Percentiles rank a stretch among this genome's conserved stretches.
Evolutionary conservation across 306 rosid genomes (phyloP).

Genomic region (Spatholobus suberectus): DNA sequence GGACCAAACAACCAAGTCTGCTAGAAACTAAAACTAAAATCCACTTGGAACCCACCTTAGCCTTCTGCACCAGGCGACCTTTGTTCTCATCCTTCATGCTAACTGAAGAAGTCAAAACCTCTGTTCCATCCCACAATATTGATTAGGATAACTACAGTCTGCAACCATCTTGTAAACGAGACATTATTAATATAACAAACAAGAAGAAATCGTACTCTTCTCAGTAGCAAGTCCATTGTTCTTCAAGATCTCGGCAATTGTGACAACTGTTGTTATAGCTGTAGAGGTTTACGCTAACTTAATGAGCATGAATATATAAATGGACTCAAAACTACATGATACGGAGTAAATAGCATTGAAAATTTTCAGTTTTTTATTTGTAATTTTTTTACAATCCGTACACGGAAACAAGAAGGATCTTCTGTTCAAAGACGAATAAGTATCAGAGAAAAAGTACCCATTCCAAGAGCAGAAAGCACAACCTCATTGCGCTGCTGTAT

Average conservation of each 20-base stretch:
- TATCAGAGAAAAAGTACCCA: conserved; percentile 62
- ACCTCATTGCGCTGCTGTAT: conserved; percentile 97
- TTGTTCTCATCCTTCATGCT: conserved; percentile 90
- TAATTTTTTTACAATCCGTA: background rate
- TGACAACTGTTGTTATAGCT: conserved; percentile 96
- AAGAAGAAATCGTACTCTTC: conserved; percentile 62
- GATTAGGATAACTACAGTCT: conserved; percentile 10
- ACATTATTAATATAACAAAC: background rate
- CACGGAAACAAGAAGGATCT: background rate
- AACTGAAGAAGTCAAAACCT: conserved; percentile 85
- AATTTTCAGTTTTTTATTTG: background rate
- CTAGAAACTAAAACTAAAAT: background rate
- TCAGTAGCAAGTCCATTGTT: conserved; percentile 90
- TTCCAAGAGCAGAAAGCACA: conserved; percentile 97
- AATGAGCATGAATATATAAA: background rate
- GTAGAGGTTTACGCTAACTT: conserved; percentile 29
- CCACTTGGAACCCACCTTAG: conserved; percentile 61
- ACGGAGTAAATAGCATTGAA: background rate
- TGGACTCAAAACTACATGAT: background rate
- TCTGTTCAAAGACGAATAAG: background rate
- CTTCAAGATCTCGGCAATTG: conserved; percentile 92
- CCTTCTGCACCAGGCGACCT: conserved; percentile 91
- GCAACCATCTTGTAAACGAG: conserved; percentile 16
- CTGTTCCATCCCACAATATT: conserved; percentile 54
- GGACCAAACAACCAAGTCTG: background rate